phyloP scores from a whole-genome alignment of 176 grass and related monocot genomes.

The Pontederia paniculata region DNA sequence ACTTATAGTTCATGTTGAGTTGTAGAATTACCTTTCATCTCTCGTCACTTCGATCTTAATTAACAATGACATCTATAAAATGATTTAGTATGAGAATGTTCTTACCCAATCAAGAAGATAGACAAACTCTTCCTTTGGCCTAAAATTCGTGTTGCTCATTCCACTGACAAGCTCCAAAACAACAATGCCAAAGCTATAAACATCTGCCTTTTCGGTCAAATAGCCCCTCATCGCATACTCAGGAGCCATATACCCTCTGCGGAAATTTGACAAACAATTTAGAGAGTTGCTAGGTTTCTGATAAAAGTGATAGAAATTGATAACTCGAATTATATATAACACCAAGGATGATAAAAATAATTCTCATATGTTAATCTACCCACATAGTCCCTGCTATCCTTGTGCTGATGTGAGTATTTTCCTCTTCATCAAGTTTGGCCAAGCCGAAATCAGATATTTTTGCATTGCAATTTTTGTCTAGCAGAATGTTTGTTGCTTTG shows the following conservation, averaged over 20 bases:
- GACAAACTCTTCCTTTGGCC: constrained; percentile 47
- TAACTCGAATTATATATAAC: no score
- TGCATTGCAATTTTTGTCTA: constrained; percentile 59
- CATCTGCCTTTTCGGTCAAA: constrained; percentile 69
- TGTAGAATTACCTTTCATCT: constrained; percentile 1
- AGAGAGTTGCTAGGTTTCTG: no score
- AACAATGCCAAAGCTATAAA: constrained; percentile 69
- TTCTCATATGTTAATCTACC: neutral
- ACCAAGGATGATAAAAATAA: constrained; percentile 8
- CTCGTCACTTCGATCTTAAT: neutral
- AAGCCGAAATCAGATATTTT: constrained; percentile 97
- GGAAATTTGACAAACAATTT: constrained; percentile 4
- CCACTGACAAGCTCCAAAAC: constrained; percentile 61
- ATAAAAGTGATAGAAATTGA: no score
- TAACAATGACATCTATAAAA: neutral
- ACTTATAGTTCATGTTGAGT: no score
- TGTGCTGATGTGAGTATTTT: constrained; percentile 48
- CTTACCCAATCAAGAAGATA: constrained; percentile 87
- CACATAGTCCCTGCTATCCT: constrained; percentile 76
- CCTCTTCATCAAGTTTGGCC: constrained; percentile 72
- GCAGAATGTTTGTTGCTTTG: constrained; percentile 80
- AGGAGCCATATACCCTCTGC: constrained; percentile 82
- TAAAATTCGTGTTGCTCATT: constrained; percentile 43
- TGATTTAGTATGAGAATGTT: neutral
- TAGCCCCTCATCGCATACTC: constrained; percentile 85